Evolutionary conservation across 208 protist species (phyloP), one percentile per base, ranked within the genome.

Genomic region (Lotmaria passim): DNA sequence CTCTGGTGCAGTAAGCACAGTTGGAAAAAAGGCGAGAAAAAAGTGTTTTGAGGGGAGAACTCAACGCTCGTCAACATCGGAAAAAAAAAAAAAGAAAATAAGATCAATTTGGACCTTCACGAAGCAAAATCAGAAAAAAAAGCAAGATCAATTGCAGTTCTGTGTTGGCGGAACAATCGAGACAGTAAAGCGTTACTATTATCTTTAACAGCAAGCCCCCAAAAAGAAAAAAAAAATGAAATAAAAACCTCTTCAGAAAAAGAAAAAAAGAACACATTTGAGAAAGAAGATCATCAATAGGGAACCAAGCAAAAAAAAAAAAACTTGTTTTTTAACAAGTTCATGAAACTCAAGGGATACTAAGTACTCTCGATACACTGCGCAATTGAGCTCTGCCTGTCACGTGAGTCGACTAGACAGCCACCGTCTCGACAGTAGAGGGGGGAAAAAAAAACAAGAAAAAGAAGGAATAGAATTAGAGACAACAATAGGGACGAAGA

Each of bases 171-270:
- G n/a, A 62, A 51, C 5, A 38, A 24, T 28, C 23, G 23, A 47
- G 23, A 48, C 17, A 15, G 36, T 12, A 23, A n/a, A n/a, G n/a
- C n/a, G n/a, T n/a, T n/a, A n/a, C n/a, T n/a, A n/a, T n/a, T n/a
- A n/a, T n/a, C n/a, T n/a, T n/a, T 15, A 41, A 12, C 36, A 41
- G 36, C 36, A 41, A 41, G 17, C 30, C 19, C 21, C 7, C 17
- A 56, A 36, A 69, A 69, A 43, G 46, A 58, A 36, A 41, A 50
- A 69, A 43, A 52, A 53, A 28, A 51, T 15, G 36, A 41, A 41
- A 15, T 41, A 7, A n/a, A n/a, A n/a, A n/a, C n/a, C n/a, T n/a
- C n/a, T n/a, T n/a, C n/a, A 63, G 30, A 55, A 62, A 2, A 21
- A 53, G 19, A 3, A 57, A 7, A 7, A 34, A 48, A 28, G 46